These are phyloP conservation scores for Xerocomus nothofagi DNA, from an alignment of 1,284 basidiomycete species.

Conservation along the genomic window DNA sequence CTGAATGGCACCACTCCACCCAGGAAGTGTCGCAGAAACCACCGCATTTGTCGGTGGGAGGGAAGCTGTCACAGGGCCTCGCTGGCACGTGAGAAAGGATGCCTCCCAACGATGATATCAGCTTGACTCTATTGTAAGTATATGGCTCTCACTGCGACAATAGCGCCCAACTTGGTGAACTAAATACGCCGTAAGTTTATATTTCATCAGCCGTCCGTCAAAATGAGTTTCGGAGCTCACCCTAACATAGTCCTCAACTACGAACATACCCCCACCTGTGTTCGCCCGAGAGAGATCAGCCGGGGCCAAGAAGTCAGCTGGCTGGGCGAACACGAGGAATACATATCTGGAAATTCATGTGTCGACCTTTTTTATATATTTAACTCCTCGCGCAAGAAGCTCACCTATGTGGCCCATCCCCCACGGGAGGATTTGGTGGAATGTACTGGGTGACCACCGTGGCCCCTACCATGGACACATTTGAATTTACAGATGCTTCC, in stretches of 20 bases:
- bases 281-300: slow-evolving; percentile 51
- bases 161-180: slow-evolving; percentile 54
- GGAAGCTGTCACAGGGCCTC: slow-evolving; percentile 56
- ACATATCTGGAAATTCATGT: slow-evolving; percentile 53
- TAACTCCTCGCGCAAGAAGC: slow-evolving; percentile 2
- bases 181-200: slow-evolving; percentile 20
- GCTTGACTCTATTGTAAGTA: neutral
- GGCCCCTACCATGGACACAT: slow-evolving; percentile 50
- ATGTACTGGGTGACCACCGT: slow-evolving; percentile 66
- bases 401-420: slow-evolving; percentile 71
- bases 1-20: slow-evolving; percentile 20
- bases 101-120: slow-evolving; percentile 39
- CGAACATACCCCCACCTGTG: slow-evolving; percentile 50
- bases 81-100: slow-evolving; percentile 76
- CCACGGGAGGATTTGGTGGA: slow-evolving; percentile 67
- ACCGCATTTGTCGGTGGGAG: slow-evolving; percentile 62
- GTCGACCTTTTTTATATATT: neutral
- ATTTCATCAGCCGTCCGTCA: slow-evolving; percentile 2
- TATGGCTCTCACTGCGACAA: slow-evolving; percentile 52
- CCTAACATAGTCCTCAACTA: slow-evolving; percentile 52
- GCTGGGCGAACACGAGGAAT: slow-evolving; percentile 64
- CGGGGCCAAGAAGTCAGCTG: slow-evolving; percentile 61
- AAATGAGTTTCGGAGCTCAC: slow-evolving; percentile 31
- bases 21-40: slow-evolving; percentile 55
- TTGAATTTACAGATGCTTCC: slow-evolving; percentile 32